These are phyloP conservation scores for Pyrus bretschneideri DNA, from an alignment of 306 rosid genomes.

Conservation along the genomic window DNA sequence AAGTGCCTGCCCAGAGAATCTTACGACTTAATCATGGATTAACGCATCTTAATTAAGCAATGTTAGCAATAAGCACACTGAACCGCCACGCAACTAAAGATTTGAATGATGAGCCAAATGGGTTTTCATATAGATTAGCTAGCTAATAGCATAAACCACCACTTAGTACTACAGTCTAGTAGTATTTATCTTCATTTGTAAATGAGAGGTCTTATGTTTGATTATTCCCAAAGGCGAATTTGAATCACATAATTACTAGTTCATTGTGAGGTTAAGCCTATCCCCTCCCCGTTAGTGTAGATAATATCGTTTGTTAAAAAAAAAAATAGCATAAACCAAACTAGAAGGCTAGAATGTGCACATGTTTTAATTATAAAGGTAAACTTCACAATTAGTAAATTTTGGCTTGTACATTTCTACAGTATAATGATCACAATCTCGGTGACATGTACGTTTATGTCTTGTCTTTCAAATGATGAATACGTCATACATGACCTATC, in stretches of 20 bases:
- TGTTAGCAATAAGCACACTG: not conserved
- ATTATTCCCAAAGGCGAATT: too few relatives aligned
- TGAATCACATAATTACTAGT: too few relatives aligned
- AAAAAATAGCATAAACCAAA: not conserved
- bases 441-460: not conserved
- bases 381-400: not conserved
- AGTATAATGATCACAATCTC: not conserved
- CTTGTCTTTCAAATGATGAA: not conserved
- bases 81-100: not conserved
- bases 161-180: too few relatives aligned
- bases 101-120: not conserved
- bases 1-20: not conserved
- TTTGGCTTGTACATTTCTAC: not conserved
- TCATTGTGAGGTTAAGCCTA: too few relatives aligned
- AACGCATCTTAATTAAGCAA: not conserved
- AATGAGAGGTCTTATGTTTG: too few relatives aligned
- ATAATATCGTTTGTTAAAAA: too few relatives aligned
- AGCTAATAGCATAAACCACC: too few relatives aligned
- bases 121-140: not conserved
- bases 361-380: not conserved
- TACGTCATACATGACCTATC: not conserved
- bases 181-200: too few relatives aligned
- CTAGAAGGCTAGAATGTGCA: not conserved
- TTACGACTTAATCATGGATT: not conserved
- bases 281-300: fast-evolving